Percentiles rank a stretch among this genome's conserved stretches.
phyloP scores from a whole-genome alignment of 2,329 filamentous ascomycete species.

The Alternaria sp. region DNA sequence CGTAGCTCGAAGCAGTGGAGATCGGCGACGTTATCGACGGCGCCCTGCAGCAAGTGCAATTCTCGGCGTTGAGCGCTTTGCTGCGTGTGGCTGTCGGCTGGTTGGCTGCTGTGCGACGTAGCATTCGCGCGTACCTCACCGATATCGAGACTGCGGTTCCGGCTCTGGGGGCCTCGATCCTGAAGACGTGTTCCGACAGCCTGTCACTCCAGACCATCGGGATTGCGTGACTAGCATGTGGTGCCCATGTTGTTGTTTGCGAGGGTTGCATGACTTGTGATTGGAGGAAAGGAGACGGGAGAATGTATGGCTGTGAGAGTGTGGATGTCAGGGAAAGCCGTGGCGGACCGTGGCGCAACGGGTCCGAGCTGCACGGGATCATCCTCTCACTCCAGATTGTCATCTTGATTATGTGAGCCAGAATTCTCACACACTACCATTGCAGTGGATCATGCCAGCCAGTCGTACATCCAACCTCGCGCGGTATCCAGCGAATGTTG shows the following conservation, averaged over 20 bases:
- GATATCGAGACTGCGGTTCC: neutral
- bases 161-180: neutral
- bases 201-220: conserved; percentile 25
- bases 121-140: neutral
- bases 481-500: no score
- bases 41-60: neutral
- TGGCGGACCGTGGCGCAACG: neutral
- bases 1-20: neutral
- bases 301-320: neutral
- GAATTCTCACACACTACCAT: neutral
- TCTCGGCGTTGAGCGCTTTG: neutral
- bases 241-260: neutral
- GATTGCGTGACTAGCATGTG: neutral
- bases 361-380: neutral
- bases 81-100: neutral
- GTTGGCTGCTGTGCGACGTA: conserved; percentile 14
- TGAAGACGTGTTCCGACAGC: conserved; percentile 12
- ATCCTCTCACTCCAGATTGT: neutral
- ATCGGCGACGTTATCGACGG: neutral
- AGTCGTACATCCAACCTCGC: neutral
- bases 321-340: neutral
- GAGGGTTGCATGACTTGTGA: neutral
- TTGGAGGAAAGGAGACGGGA: neutral
- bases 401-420: neutral
- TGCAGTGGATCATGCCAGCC: neutral